Base-by-base conservation (phyloP, 2,329 filamentous ascomycete genomes). In the Scedosporium boydii region DNA sequence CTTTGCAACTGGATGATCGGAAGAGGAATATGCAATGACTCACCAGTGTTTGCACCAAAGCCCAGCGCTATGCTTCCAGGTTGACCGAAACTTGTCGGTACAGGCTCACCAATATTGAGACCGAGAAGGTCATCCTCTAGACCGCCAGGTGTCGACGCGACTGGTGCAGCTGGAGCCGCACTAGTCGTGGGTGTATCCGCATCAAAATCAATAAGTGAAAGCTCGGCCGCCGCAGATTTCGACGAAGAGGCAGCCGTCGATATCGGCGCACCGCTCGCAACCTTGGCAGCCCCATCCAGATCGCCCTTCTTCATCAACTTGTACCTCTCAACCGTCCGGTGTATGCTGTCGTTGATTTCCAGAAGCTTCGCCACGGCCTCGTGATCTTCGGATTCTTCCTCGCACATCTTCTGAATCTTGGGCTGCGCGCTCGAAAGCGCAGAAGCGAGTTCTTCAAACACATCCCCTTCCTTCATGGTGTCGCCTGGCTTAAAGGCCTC, bases 371-470 rank as follows among this genome's bases (percentile, higher is more conserved):
- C 90, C 5, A 99, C 95, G 4, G 95, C 95, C 77, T 97, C 95
- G 65, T 92, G 87, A 71, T 99, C 95, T 65, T 98, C 93, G 10
- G 93, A 97, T 72, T 99, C 95, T 75, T 99, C 95, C 75, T 98
- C 93, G 71, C 93, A 98, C 93, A 99, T 99, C 77, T 91, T 97
- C 73, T 98, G 93, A 67, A 99, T 98, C 78, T 99, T 99, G 7
- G 95, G 95, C 70, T 99, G 95, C 2, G 95, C 95, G 71, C 89
- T 97, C 73, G 91, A 90, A 56, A 99, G 81, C 9, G 95, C 87
- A 66, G 89, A 88, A 4, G 93, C 93, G 61, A 99, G 82, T 79
- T 99, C 95, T 80, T 93, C 83, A 67, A 86, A 88, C 21, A 88
- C 85, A 64, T 88, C 85, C 12, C 84, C 84, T 18, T 87, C 85